These are phyloP conservation scores for Monilinia aucupariae DNA, from an alignment of 2,329 filamentous ascomycete species.

Conservation along the genomic window DNA sequence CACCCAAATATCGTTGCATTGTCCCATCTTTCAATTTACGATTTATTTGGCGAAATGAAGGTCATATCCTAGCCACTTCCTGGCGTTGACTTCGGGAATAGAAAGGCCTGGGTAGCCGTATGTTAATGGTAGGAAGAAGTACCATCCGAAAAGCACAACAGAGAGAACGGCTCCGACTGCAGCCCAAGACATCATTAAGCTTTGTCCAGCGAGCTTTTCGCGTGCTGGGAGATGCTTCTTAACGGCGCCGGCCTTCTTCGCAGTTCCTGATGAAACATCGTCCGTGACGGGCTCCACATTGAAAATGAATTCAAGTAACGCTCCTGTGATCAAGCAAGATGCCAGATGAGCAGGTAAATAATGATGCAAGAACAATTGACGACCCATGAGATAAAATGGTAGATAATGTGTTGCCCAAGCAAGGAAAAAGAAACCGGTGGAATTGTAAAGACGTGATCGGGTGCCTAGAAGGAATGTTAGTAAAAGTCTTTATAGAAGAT, in stretches of 20 bases:
- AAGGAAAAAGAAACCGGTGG: constrained; percentile 97
- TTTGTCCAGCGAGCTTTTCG: constrained; percentile 76
- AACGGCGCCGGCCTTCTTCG: constrained; percentile 43
- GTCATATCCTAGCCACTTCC: constrained; percentile 97
- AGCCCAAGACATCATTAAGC: constrained; percentile 71
- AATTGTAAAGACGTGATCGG: constrained; percentile 93
- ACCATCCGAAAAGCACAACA: constrained; percentile 70
- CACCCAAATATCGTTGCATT: constrained; percentile 1
- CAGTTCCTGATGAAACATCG: constrained; percentile 38
- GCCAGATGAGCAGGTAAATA: constrained; percentile 94
- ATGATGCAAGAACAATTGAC: constrained; percentile 95
- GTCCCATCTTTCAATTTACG: neutral
- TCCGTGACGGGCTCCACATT: constrained; percentile 71
- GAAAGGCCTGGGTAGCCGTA: constrained; percentile 88
- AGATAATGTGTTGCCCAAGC: constrained; percentile 97
- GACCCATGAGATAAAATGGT: constrained; percentile 96
- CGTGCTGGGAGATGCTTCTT: constrained; percentile 67
- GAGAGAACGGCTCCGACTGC: constrained; percentile 65
- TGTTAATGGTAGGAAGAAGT: constrained; percentile 90
- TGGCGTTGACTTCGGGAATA: constrained; percentile 69
- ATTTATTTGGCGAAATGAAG: constrained; percentile 91
- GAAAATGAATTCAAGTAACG: constrained; percentile 92
- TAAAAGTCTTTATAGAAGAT: constrained; percentile 23
- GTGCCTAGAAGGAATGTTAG: constrained; percentile 54
- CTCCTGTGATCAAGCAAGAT: constrained; percentile 82